Evolutionary conservation across 768 basidiomycete genomes (phyloP).

Genomic region (Lactarius psammicola): DNA sequence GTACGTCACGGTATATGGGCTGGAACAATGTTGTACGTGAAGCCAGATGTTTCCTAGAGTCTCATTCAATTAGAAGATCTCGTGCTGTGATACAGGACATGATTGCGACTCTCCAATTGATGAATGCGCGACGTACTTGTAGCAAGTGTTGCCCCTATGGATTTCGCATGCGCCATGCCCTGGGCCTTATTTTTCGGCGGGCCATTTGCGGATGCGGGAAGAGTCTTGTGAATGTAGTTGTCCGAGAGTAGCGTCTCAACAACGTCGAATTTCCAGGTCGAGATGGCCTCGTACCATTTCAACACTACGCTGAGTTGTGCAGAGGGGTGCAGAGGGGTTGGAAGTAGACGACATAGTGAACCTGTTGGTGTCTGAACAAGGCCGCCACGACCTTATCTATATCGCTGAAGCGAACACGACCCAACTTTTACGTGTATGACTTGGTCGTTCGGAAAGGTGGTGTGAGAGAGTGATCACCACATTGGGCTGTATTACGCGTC

Average conservation of each 20-base stretch:
- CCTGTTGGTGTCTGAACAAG: not conserved
- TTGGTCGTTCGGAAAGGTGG: not conserved
- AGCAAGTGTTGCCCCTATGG: not conserved
- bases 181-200: slow-evolving; percentile 12
- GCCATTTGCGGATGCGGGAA: slow-evolving; percentile 5
- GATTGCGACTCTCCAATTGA: not conserved
- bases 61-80: slow-evolving; percentile 12
- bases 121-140: slow-evolving; percentile 5
- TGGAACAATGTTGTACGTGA: slow-evolving; percentile 5
- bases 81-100: slow-evolving; percentile 9
- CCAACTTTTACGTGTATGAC: not conserved
- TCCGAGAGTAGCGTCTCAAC: slow-evolving; percentile 5
- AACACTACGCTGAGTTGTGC: slow-evolving; percentile 12
- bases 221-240: slow-evolving; percentile 5
- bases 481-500: not conserved
- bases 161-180: slow-evolving; percentile 8
- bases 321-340: slow-evolving; percentile 9
- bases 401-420: slow-evolving; percentile 4
- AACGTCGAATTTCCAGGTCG: slow-evolving; percentile 9
- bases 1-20: not conserved
- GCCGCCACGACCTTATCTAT: not conserved
- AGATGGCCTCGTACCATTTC: slow-evolving; percentile 11
- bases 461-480: too few relatives aligned
- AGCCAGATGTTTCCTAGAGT: slow-evolving; percentile 9
- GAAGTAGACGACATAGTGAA: not conserved